Conservation (phyloP, 2,329 filamentous ascomycete genomes). For the Colletotrichum siamense region DNA sequence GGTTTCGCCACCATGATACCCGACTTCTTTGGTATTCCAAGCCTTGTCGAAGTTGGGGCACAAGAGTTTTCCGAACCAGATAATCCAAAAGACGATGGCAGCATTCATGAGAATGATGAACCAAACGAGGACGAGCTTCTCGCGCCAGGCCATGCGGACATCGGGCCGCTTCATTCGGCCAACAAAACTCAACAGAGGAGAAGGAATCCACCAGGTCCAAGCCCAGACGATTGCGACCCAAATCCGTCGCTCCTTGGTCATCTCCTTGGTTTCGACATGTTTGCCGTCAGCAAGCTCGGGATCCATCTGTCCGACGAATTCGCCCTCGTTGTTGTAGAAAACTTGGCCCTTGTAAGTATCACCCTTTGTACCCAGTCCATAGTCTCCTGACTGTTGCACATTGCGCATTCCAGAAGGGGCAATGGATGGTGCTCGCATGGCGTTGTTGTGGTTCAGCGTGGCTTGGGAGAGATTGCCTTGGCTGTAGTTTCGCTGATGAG, state of each 20-base stretch:
- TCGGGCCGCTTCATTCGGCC: constrained; percentile 98
- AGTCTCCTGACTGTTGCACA: constrained; percentile 71
- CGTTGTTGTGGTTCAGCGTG: constrained; percentile 47
- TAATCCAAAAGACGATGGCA: constrained; percentile 88
- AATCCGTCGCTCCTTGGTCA: constrained; percentile 67
- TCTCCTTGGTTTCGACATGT: constrained; percentile 73
- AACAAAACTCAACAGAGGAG: constrained; percentile 76
- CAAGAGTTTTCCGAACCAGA: constrained; percentile 81
- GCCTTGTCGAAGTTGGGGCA: constrained; percentile 93
- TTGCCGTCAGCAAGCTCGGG: constrained; percentile 80
- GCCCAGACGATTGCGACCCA: constrained; percentile 89
- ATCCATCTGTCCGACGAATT: constrained; percentile 74
- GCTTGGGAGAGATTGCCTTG: constrained; percentile 62
- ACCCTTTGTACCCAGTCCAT: constrained; percentile 86
- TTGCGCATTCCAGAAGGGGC: constrained; percentile 62
- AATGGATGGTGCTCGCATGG: constrained; percentile 62
- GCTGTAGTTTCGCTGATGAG: constrained; percentile 61
- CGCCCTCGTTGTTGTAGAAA: constrained; percentile 75
- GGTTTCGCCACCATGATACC: constrained; percentile 70
- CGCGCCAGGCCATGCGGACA: constrained; percentile 95
- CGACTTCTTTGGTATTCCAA: constrained; percentile 76
- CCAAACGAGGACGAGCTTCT: constrained; percentile 85
- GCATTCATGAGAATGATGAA: constrained; percentile 85
- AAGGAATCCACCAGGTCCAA: constrained; percentile 94
- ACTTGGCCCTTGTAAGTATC: constrained; percentile 77